Evolutionary conservation across 345 rosid species (phyloP), one percentile per base, ranked within the genome.

Genomic region (Arabis alpina): DNA sequence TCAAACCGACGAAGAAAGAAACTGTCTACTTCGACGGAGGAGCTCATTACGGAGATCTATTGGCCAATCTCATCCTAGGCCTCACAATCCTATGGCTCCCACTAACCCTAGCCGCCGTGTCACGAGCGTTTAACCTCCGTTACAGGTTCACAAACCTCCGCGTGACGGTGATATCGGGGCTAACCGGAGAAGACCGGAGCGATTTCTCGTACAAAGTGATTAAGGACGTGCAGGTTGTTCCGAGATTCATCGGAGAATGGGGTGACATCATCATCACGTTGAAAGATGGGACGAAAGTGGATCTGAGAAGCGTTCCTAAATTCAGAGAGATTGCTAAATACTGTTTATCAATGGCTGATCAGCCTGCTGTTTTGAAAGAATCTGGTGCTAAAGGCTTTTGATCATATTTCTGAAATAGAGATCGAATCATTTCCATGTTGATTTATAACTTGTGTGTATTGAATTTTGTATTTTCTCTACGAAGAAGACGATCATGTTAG

Each of bases 61-160:
- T 86, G 23, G 96, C 96, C 0, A 91, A 91, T 68, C 84, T 91
- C 66, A 75, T 86, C 24, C 83, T 94, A 49, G 99, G 97, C 37
- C 81, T 91, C 76, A 89, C 96, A 45, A 87, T 91, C 25, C 68
- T 94, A 5, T 94, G 99, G 96, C 86, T 94, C 7, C 99, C 99
- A 3, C 74, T 91, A 71, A 94, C 93, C n/a, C 74, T 94, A 40
- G 97, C 97, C 2, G 90, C 99, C 1, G 93, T 91, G 13, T 88
- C 91, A 1, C 80, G 99, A 66, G 93, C 95, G 0, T 89, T 94
- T 67, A 73, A 67, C 76, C 79, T 91, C 14, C 82, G 99, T 50
- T 94, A 91, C 89, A 81, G 97, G 83, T 94, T 94, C 82, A 88
- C 91, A 0, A 89, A 89, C 84, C 87, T 91, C 66, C 84, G 96